phyloP scores from a whole-genome alignment of 352 stramenopile genomes.

The Globisporangium iwayamae region DNA sequence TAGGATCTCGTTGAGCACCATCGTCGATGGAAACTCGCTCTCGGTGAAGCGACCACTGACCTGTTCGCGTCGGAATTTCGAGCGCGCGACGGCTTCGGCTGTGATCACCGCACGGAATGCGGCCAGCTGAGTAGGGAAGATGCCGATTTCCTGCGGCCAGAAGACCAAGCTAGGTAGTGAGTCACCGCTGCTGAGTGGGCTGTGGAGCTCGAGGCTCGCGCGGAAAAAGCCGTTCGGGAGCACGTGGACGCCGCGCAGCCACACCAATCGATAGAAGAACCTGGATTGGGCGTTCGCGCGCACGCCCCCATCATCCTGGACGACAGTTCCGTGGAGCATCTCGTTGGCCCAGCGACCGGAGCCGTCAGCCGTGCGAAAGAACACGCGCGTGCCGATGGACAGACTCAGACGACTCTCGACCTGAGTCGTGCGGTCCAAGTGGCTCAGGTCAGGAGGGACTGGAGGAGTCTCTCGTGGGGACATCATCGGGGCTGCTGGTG shows the following conservation, averaged over 20 bases:
- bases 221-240: constrained; percentile 67
- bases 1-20: constrained; percentile 45
- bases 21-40: constrained; percentile 35
- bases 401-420: constrained; percentile 29
- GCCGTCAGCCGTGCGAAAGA: constrained; percentile 43
- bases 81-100: constrained; percentile 50
- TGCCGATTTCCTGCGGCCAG: constrained; percentile 45
- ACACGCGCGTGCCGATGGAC: constrained; percentile 39
- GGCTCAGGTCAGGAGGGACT: background rate
- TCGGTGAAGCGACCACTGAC: constrained; percentile 26
- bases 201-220: constrained; percentile 39
- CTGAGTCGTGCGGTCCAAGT: constrained; percentile 16
- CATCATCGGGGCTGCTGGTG: constrained; percentile 11
- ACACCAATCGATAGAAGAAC: constrained; percentile 61
- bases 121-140: constrained; percentile 50
- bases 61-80: constrained; percentile 44
- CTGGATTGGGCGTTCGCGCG: constrained; percentile 11
- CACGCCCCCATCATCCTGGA: constrained; percentile 26
- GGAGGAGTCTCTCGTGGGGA: constrained; percentile 2
- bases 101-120: constrained; percentile 58
- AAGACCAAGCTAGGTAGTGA: constrained; percentile 2
- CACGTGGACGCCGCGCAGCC: constrained; percentile 58
- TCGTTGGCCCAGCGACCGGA: constrained; percentile 47
- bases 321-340: constrained; percentile 48
- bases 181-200: background rate